phyloP scores from a whole-genome alignment of 2,329 filamentous ascomycete genomes.

The Cercospora canescens region DNA sequence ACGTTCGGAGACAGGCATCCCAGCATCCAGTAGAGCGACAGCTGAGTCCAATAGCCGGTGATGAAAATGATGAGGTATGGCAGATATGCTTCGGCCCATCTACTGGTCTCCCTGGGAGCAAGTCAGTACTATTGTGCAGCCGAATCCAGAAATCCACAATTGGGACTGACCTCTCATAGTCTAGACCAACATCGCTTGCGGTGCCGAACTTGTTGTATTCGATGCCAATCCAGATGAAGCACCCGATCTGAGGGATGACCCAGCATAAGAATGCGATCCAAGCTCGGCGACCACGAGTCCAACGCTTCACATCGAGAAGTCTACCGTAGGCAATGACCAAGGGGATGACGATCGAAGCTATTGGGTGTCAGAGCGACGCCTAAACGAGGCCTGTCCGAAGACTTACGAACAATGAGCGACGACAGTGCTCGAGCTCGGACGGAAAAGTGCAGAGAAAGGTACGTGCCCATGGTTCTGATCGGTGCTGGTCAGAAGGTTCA shows the following conservation, averaged over 20 bases:
- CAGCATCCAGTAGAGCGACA: slow-evolving; percentile 41
- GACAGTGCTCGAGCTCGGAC: slow-evolving; percentile 37
- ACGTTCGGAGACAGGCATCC: slow-evolving; percentile 40
- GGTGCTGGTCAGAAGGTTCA: no score
- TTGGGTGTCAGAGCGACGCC: background rate
- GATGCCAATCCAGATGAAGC: slow-evolving; percentile 37
- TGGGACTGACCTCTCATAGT: slow-evolving; percentile 19
- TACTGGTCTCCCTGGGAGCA: slow-evolving; percentile 11
- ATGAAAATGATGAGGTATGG: slow-evolving; percentile 29
- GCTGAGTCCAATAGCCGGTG: slow-evolving; percentile 28
- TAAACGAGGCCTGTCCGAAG: background rate
- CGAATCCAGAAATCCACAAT: background rate
- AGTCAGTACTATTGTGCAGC: background rate
- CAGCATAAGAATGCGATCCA: slow-evolving; percentile 34
- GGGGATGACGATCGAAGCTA: slow-evolving; percentile 26
- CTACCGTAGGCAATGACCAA: slow-evolving; percentile 25
- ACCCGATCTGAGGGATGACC: slow-evolving; percentile 32
- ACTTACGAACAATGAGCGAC: slow-evolving; percentile 35
- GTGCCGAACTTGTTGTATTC: slow-evolving; percentile 20
- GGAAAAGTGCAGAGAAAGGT: slow-evolving; percentile 37
- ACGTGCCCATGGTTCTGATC: slow-evolving; percentile 36
- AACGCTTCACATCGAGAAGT: slow-evolving; percentile 32
- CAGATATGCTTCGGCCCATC: slow-evolving; percentile 24
- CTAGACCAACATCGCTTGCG: slow-evolving; percentile 7
- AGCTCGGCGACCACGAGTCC: slow-evolving; percentile 33